Percentiles rank a stretch among this genome's conserved stretches.
Conservation (phyloP, 345 rosid species). For the Aurinia saxatilis region DNA sequence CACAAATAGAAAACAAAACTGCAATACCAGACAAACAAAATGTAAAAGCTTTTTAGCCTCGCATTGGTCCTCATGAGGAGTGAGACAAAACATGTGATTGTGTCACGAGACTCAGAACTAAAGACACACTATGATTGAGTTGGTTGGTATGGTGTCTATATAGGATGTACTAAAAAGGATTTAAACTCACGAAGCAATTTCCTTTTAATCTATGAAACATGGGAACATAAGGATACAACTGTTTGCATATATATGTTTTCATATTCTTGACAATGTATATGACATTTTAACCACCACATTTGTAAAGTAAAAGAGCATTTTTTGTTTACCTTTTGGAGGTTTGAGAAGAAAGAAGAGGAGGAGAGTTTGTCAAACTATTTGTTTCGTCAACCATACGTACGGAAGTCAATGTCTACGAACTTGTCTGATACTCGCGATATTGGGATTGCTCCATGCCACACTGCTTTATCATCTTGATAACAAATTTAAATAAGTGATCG, state of each 20-base stretch:
- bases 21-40: not conserved
- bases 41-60: not conserved
- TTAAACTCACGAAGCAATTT: not conserved
- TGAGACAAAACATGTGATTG: slow-evolving; percentile 20
- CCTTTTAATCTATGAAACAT: not conserved
- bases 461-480: too few relatives aligned
- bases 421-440: too few relatives aligned
- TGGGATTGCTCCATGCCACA: too few relatives aligned
- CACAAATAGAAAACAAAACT: slow-evolving; percentile 3
- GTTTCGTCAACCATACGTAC: too few relatives aligned
- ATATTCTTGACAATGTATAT: too few relatives aligned
- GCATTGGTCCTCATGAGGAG: slow-evolving; percentile 13
- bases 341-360: slow-evolving; percentile 18
- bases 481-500: too few relatives aligned
- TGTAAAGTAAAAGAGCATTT: not conserved
- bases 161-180: not conserved
- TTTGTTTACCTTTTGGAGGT: slow-evolving; percentile 22
- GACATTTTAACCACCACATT: not conserved
- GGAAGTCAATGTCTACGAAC: too few relatives aligned
- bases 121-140: not conserved
- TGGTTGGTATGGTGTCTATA: not conserved
- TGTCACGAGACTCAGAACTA: slow-evolving; percentile 22
- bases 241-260: not conserved
- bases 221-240: not conserved
- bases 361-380: slow-evolving; percentile 20